Percentiles rank a stretch among this genome's conserved stretches.
phyloP scores from a whole-genome alignment of 2,329 filamentous ascomycete genomes.

The Exserohilum rostratum region DNA sequence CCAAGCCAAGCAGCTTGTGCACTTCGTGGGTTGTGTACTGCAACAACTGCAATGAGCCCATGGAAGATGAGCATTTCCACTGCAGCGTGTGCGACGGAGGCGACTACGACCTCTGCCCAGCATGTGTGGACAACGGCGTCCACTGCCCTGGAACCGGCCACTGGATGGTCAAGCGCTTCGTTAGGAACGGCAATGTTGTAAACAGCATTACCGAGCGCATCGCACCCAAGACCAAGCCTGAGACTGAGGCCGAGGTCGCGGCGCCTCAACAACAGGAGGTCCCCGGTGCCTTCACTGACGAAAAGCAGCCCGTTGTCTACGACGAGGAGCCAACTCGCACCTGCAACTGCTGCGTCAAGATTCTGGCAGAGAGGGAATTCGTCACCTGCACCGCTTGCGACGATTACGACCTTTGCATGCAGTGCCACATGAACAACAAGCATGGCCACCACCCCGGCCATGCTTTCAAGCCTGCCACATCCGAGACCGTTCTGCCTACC shows the following conservation, averaged over 20 bases:
- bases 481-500: slow-evolving; percentile 62
- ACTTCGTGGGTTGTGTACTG: slow-evolving; percentile 83
- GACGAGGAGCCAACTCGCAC: slow-evolving; percentile 63
- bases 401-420: slow-evolving; percentile 90
- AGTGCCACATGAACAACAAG: slow-evolving; percentile 74
- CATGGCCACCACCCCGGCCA: slow-evolving; percentile 94
- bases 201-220: slow-evolving; percentile 86
- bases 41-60: slow-evolving; percentile 82
- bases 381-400: slow-evolving; percentile 84
- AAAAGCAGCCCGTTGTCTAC: slow-evolving; percentile 49
- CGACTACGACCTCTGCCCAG: slow-evolving; percentile 89
- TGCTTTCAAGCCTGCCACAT: slow-evolving; percentile 71
- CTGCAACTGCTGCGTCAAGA: slow-evolving; percentile 73
- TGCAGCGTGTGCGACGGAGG: slow-evolving; percentile 92
- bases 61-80: slow-evolving; percentile 87
- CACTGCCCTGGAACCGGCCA: slow-evolving; percentile 80
- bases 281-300: slow-evolving; percentile 54
- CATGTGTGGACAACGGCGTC: slow-evolving; percentile 76
- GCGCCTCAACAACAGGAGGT: slow-evolving; percentile 49
- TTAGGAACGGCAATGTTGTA: slow-evolving; percentile 77
- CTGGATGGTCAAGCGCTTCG: slow-evolving; percentile 91
- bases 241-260: slow-evolving; percentile 58
- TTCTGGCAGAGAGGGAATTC: slow-evolving; percentile 77
- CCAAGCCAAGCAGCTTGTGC: slow-evolving; percentile 46
- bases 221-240: slow-evolving; percentile 64